Percentiles rank a stretch among this genome's conserved stretches.
Conservation (phyloP, 768 basidiomycete genomes). For the Phanerochaete carnosa region DNA sequence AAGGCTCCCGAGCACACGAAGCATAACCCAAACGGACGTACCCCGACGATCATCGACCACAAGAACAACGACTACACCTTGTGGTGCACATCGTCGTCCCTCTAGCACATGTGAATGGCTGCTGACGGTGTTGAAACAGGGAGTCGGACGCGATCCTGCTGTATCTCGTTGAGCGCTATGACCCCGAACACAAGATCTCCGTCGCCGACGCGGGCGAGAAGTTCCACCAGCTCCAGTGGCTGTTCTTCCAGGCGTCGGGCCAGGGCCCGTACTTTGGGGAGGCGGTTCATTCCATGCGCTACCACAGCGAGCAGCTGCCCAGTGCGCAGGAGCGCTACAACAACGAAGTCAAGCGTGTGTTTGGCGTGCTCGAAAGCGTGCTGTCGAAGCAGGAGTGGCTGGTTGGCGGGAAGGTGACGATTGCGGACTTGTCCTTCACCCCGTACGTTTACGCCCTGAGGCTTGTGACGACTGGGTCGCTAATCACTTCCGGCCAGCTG, state of each 20-base stretch:
- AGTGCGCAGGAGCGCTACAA: constrained; percentile 19
- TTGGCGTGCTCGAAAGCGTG: constrained; percentile 18
- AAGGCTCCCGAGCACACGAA: constrained; percentile 22
- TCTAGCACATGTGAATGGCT: background rate
- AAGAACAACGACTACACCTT: constrained; percentile 29
- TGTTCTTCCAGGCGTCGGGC: constrained; percentile 37
- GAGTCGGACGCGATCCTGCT: constrained; percentile 39
- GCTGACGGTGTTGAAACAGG: constrained; percentile 1
- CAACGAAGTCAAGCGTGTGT: constrained; percentile 18
- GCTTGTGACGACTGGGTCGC: too few relatives aligned
- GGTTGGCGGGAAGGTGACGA: constrained; percentile 15
- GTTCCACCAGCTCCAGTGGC: constrained; percentile 34
- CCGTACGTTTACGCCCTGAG: background rate
- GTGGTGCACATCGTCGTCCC: constrained; percentile 15
- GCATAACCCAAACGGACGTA: constrained; percentile 33
- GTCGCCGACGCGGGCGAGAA: constrained; percentile 15
- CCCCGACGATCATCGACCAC: constrained; percentile 34
- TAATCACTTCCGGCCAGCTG: background rate
- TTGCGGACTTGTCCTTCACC: constrained; percentile 16
- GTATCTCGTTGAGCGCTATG: constrained; percentile 43
- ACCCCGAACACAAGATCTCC: constrained; percentile 34
- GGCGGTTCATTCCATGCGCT: constrained; percentile 11
- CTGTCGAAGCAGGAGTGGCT: constrained; percentile 18
- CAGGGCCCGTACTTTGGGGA: constrained; percentile 22
- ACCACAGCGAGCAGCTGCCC: constrained; percentile 7